Evolutionary conservation across 257 asterid genomes (phyloP), one percentile per base, ranked within the genome.

Genomic region (Forsythia suspensa): DNA sequence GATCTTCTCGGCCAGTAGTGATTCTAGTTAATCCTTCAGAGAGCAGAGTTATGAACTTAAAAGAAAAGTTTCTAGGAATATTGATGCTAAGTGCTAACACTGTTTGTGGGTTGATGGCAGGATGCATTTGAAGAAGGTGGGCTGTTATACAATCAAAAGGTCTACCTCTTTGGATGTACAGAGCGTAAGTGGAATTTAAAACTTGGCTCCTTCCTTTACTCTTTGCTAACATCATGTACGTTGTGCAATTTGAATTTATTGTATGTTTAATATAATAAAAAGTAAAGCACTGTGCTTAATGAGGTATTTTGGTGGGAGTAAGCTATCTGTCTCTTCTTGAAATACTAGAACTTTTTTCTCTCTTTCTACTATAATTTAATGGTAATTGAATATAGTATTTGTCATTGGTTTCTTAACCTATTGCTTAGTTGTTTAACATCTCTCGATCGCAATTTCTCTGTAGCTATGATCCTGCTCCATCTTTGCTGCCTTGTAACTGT

Each of bases 41-140:
- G 38, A 8, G 69, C 15, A 29, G 16, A 63, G 69, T 21, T 63
- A 24, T 63, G 13, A 20, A 63, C 24, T 63, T 24, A 11, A 29
- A 21, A 63, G 5, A 8, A 10, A 44, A 9, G 13, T 20, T 20
- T 20, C 4, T 6, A 59, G 63, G 66, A 76, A 34, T 48, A 63
- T 3, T 48, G 10, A 46, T 79, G 70, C 70, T 89, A 52, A 82
- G 43, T 79, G 70, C 70, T 89, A 52, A 82, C 69, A 67, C 71
- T 52, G 34, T 1, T 71, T 8, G 38, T 63, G 70, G 18, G 11
- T 59, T 7, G 10, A 44, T 76, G 76, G 77, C 91, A 96, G 98
- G 95, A 89, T 36, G 97, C 98, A 37, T 86, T 96, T 85, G 98
- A 94, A 84, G 97, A 96, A 87, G 97, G 97, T 3, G 97, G 97